Evolutionary conservation across 345 rosid genomes (phyloP), one percentile per base, ranked within the genome.

Genomic region (Pistacia vera): DNA sequence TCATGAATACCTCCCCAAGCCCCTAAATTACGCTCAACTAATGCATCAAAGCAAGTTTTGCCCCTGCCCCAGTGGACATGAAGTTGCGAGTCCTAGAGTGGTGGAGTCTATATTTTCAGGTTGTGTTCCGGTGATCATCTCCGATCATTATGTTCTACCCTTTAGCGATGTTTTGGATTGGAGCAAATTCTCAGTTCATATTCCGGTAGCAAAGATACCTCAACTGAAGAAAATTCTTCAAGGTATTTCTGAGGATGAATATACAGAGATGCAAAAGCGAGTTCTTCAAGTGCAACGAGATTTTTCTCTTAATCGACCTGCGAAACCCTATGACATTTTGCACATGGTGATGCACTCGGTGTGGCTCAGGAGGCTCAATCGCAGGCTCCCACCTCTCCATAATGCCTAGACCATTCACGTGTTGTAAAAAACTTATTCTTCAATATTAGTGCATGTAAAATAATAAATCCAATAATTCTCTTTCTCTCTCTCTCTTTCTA

Each of bases 291-390:
- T 87, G 46, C 85, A 70, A 72, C 71, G 85, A 62, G 88, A 87
- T 81, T 87, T 87, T 73, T 76, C 38, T 70, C 52, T 87, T 4
- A 80, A 85, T 66, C 78, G 88, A 22, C 88, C 88, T 3, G 84
- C 88, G 0, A 72, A 73, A 72, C 84, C 86, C 11, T 85, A 33
- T 46, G 91, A 83, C 66, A 51, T 85, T 38, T 78, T 85, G 79
- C 82, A 83, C 22, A 85, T 87, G 88, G 82, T 77, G 68, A 74
- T 87, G 79, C 90, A 87, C 65, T 87, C 88, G 2, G 77, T 87
- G 41, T 87, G 88, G 88, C 77, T 87, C 11, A 71, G 90, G 75
- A 74, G 90, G 78, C 81, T 87, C 49, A 87, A 87, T 22, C 54
- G 74, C 30, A 78, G 74, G 76, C 46, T 80, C 16, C 76, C 64